phyloP scores from a whole-genome alignment of 495 filamentous ascomycete species.

The Penicillium cosmopolitanum region DNA sequence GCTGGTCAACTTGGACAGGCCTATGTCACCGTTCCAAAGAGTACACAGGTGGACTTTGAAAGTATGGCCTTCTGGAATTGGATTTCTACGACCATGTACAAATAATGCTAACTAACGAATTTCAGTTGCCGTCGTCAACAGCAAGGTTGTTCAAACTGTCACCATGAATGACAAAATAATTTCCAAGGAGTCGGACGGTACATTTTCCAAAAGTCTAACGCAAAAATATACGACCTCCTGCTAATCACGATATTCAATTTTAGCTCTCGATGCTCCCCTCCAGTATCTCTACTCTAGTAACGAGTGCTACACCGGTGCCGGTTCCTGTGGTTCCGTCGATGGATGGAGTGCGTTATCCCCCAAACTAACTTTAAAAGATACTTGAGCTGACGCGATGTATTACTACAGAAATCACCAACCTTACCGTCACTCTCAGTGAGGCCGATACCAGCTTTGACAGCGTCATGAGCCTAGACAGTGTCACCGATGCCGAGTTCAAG shows the following conservation, averaged over 20 bases:
- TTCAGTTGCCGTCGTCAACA: conserved; percentile 20
- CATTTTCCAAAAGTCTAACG: neutral
- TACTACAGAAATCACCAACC: conserved; percentile 17
- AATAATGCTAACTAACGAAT: neutral
- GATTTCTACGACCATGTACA: neutral
- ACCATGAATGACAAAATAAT: conserved; percentile 20
- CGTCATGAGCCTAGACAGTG: conserved; percentile 17
- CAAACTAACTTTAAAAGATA: neutral
- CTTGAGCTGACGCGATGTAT: neutral
- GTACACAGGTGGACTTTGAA: conserved; percentile 21
- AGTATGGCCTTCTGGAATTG: conserved; percentile 13
- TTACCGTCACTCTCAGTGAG: conserved; percentile 24
- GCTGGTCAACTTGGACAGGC: conserved; percentile 23
- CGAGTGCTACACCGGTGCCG: conserved; percentile 29
- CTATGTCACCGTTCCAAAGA: conserved; percentile 24
- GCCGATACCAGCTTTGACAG: conserved; percentile 20
- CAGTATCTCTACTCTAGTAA: conserved; percentile 28
- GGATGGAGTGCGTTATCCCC: conserved; percentile 16
- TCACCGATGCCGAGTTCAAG: conserved; percentile 14
- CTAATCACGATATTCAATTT: neutral
- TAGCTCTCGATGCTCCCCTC: conserved; percentile 17
- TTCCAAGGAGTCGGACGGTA: conserved; percentile 27
- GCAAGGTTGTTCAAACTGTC: conserved; percentile 23
- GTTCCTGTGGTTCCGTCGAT: conserved; percentile 20
- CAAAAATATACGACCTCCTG: neutral